These are phyloP conservation scores for Aspergillus vadensis DNA, from an alignment of 2,329 filamentous ascomycete genomes.

Conservation along the genomic window DNA sequence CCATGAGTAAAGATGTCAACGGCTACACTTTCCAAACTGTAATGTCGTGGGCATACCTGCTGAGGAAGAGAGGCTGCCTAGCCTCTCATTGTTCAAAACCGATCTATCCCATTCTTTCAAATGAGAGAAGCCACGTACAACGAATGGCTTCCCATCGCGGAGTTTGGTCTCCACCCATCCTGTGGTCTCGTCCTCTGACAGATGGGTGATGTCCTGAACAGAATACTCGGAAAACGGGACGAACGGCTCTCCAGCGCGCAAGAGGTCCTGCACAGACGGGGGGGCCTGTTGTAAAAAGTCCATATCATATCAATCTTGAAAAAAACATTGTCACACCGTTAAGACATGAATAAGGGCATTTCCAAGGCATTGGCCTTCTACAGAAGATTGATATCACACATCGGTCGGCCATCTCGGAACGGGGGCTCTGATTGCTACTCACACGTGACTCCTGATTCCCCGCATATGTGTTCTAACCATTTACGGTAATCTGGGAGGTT, in stretches of 20 bases:
- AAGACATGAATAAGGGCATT: not conserved
- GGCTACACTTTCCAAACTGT: not conserved
- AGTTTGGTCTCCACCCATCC: constrained; percentile 35
- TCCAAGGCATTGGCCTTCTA: not conserved
- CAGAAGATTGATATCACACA: not conserved
- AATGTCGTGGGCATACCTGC: constrained; percentile 26
- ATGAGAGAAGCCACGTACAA: constrained; percentile 37
- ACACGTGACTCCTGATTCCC: constrained; percentile 8
- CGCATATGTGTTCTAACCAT: constrained; percentile 12
- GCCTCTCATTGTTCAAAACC: constrained; percentile 32
- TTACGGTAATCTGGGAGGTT: constrained; percentile 1
- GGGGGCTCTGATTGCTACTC: not conserved
- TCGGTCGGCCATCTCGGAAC: constrained; percentile 14
- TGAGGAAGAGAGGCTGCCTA: constrained; percentile 37
- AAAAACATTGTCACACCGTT: not conserved
- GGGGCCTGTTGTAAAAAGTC: constrained; percentile 4
- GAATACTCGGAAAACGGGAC: constrained; percentile 26
- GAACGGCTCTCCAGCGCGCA: constrained; percentile 18
- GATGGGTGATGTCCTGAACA: constrained; percentile 11
- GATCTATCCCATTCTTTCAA: constrained; percentile 30
- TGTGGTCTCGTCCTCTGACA: constrained; percentile 9
- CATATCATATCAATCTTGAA: constrained; percentile 1
- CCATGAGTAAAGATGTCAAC: constrained; percentile 4
- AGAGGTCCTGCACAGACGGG: constrained; percentile 15
- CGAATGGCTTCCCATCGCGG: constrained; percentile 36